These are phyloP conservation scores for Plasmodium adleri DNA, from an alignment of 169 alveolate species.

Conservation along the genomic window DNA sequence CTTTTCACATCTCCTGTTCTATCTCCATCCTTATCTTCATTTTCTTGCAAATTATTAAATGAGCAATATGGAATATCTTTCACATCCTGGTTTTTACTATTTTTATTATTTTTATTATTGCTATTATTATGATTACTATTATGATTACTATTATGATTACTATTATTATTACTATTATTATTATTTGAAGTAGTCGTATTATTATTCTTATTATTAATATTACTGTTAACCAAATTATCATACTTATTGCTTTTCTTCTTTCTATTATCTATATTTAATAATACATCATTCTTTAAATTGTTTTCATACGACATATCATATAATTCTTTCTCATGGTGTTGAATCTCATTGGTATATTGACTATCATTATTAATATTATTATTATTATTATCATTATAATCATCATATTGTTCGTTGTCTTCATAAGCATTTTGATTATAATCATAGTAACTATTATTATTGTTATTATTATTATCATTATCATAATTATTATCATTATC, in stretches of 20 bases:
- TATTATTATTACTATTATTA: too few species aligned
- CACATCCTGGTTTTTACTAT: not conserved
- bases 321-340: too few species aligned
- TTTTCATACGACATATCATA: not conserved
- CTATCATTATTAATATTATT: too few species aligned
- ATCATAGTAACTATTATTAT: too few species aligned
- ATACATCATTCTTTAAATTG: constrained; percentile 9
- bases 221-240: not conserved
- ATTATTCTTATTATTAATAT: constrained; percentile 6
- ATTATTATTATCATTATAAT: not conserved
- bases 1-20: not conserved
- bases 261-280: constrained; percentile 9
- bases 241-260: constrained; percentile 44
- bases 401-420: too few species aligned
- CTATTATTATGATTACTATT: constrained; percentile 9
- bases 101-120: constrained; percentile 1
- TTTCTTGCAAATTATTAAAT: constrained; percentile 34
- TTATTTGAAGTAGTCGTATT: too few species aligned
- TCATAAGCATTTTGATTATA: not conserved
- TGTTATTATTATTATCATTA: too few species aligned
- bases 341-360: too few species aligned
- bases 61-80: constrained; percentile 50
- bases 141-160: constrained; percentile 5
- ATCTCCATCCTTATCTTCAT: not conserved
- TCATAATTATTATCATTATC: too few species aligned